Base-by-base conservation (phyloP, 2,329 filamentous ascomycete species). In the Scopulariopsis brevicaulis region DNA sequence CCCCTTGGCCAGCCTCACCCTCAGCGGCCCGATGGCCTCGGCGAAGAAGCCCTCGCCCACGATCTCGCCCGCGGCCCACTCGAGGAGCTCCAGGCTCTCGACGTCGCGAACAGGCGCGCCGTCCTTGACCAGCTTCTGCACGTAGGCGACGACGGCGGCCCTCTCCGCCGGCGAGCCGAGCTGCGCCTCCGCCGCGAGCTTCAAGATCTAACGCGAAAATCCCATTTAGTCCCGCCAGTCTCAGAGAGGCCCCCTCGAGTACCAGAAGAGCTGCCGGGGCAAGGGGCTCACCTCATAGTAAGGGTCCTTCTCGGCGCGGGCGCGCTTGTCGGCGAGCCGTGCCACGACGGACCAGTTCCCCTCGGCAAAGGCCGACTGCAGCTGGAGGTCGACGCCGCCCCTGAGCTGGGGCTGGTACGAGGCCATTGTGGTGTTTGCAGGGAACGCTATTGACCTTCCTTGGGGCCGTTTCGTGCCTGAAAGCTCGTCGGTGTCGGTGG, bases 311-410 rank as follows among this genome's bases (percentile, higher is more conserved):
- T 71, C 72, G 1, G 71, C 67, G 62, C 74, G 75, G 59, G 71
- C 70, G 32, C 78, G 71, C 67, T 80, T 77, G 61, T 79, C 76
- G 15, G 81, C 80, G 15, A 82, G 71, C 32, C 76, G 78, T 28
- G 76, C 70, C 57, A 76, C 79, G 18, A 70, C 69, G 20, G 71
- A 63, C 81, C 80, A 84, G 66, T 79, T 80, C 56, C 75, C 72
- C 57, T 81, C 78, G 48, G 73, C 71, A 59, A 81, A 84, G 56
- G 79, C 79, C 15, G 74, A 73, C 69, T 82, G 77, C 11, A 84
- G 72, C 70, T 80, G 77, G 55, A 79, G 70, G 62, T 81, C 78
- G 56, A 80, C 75, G 60, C 73, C 77, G 64, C 73, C 75, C 63
- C 74, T 79, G 53, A 81, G 73, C 53, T 68, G 65, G 52, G 72